Base-by-base conservation (phyloP, 1,284 basidiomycete species). In the Naganishia sp. region DNA sequence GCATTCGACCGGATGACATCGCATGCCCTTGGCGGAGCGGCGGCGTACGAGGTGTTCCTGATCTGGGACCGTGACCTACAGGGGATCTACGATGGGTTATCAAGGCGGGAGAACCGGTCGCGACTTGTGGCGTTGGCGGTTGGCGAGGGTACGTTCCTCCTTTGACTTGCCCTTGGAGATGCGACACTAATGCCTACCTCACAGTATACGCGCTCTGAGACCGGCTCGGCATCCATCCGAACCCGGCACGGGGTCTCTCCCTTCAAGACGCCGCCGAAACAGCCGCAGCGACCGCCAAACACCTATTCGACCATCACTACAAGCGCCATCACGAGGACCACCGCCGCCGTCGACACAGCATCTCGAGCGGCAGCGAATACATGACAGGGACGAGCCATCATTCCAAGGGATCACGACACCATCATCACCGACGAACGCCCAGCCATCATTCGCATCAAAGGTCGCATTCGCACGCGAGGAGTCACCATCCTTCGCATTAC, bases 1-100 rank as follows among this genome's bases (percentile, higher is more conserved):
- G 54, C 65, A 39, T 51, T 51, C 18, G 68, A 65, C n/a, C 75
- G 76, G 51, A 69, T 73, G 7, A 73, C 74, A 1, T 75, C 73
- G 45, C 72, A 73, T 63, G 72, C 72, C 0, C 68, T 79, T 2
- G 77, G 77, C 3, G 76, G 77, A 1, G 77, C 77, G 2, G 76
- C 77, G 0, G 76, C 76, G 4, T 78, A 76, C 61, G 74, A 79
- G 54, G 76, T 76, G 4, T 78, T 70, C 58, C 61, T 79, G 76
- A 69, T 73, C 45, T 79, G 77, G 77, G 76, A 77, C 55, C 64
- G 73, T 23, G 75, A 78, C 55, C 75, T 77, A 58, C 71, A 74
- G 41, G 71, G 70, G 9, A 66, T 72, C 1, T 78, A 74, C 65
- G 73, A 77, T 60, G 52, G 69, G 6, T 67, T 66, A 41, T 72